These are phyloP conservation scores for Xylariales sp. DNA, from an alignment of 2,329 filamentous ascomycete genomes.

Conservation along the genomic window DNA sequence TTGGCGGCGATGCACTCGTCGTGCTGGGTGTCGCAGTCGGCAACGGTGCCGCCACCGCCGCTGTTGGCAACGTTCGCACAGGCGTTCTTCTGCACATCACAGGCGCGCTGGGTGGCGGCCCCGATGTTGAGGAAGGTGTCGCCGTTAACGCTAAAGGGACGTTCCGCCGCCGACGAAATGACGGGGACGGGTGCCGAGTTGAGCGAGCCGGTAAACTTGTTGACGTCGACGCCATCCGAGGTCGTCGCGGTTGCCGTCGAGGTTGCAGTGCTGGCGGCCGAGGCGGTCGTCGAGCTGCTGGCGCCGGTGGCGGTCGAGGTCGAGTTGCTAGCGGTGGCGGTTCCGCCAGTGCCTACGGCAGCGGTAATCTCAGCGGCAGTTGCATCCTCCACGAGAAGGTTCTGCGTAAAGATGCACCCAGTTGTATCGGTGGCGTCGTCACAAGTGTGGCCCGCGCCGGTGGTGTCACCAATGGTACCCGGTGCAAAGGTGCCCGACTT, in stretches of 20 bases:
- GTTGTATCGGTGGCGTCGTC: conserved; percentile 43
- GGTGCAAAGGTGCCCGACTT: conserved; percentile 60
- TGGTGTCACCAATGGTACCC: conserved; percentile 45
- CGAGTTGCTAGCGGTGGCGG: conserved; percentile 9
- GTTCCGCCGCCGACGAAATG: conserved; percentile 28
- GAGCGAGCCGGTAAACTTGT: conserved; percentile 40
- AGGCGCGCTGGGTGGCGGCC: conserved; percentile 43
- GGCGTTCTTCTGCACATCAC: conserved; percentile 45
- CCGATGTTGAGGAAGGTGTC: conserved; percentile 46
- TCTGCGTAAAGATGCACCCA: conserved; percentile 53
- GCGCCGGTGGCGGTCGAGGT: conserved; percentile 8
- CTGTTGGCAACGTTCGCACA: conserved; percentile 45
- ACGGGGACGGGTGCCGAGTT: conserved; percentile 37
- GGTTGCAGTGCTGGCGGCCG: conserved; percentile 1
- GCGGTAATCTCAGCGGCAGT: conserved; percentile 47
- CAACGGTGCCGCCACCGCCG: conserved; percentile 27
- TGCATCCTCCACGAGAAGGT: conserved; percentile 50
- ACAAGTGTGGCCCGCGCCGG: conserved; percentile 48
- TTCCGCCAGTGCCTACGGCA: conserved; percentile 36
- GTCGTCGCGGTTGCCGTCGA: conserved; percentile 11
- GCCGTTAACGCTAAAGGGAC: conserved; percentile 48
- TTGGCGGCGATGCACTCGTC: conserved; percentile 25
- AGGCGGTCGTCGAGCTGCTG: conserved; percentile 9
- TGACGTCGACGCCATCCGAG: conserved; percentile 30
- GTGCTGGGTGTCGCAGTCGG: conserved; percentile 40